Conservation (phyloP, 1,284 basidiomycete species). For the Athelia sp. region DNA sequence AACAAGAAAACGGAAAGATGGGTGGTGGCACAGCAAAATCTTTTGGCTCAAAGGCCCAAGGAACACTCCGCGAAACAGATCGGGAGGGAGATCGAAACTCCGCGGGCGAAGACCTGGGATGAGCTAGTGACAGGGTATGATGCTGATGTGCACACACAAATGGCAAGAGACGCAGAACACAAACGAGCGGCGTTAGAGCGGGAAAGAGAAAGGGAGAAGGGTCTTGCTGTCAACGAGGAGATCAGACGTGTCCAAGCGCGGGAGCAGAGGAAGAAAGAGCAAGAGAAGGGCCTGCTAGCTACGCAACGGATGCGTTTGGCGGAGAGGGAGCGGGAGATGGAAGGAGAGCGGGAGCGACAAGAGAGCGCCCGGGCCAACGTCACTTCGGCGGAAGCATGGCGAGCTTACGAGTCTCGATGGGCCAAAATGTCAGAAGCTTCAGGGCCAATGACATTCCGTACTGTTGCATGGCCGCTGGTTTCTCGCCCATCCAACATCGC, state of each 20-base stretch:
- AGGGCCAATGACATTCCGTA: slow-evolving; percentile 47
- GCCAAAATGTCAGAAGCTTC: slow-evolving; percentile 34
- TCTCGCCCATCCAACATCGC: slow-evolving; percentile 34
- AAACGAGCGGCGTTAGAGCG: slow-evolving; percentile 35
- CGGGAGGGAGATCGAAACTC: slow-evolving; percentile 21
- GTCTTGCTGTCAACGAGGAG: slow-evolving; percentile 41
- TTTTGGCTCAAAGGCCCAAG: slow-evolving; percentile 24
- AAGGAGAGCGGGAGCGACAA: slow-evolving; percentile 22
- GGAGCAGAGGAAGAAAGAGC: slow-evolving; percentile 39
- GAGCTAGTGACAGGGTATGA: slow-evolving; percentile 45
- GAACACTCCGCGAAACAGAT: slow-evolving; percentile 15
- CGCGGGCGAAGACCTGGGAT: slow-evolving; percentile 40
- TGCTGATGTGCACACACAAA: slow-evolving; percentile 45
- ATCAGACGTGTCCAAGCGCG: slow-evolving; percentile 39
- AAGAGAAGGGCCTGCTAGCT: slow-evolving; percentile 35
- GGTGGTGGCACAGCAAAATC: slow-evolving; percentile 54
- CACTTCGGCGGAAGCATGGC: slow-evolving; percentile 47
- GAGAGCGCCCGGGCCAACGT: slow-evolving; percentile 34
- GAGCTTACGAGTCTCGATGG: slow-evolving; percentile 60
- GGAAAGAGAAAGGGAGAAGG: slow-evolving; percentile 38
- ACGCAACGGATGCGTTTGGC: slow-evolving; percentile 29
- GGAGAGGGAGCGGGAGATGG: slow-evolving; percentile 18
- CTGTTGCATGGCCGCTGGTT: slow-evolving; percentile 68
- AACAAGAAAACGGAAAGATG: slow-evolving; percentile 53
- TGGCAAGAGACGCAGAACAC: slow-evolving; percentile 42